Conservation (phyloP, 2,329 filamentous ascomycete genomes). For the Xylaria sp. region DNA sequence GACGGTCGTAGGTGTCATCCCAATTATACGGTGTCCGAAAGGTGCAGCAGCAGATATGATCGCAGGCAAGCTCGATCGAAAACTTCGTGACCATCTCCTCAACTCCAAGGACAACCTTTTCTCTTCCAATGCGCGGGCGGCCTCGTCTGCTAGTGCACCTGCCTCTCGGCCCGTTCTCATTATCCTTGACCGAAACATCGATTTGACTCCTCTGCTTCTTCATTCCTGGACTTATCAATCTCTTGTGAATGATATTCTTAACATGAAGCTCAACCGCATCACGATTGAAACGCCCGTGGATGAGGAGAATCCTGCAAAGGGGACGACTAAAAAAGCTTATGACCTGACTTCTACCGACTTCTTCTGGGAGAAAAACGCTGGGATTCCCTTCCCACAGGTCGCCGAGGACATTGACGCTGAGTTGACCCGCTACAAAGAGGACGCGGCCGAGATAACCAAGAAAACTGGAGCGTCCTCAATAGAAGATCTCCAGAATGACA, state of each 20-base stretch:
- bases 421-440: slow-evolving; percentile 91
- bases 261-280: slow-evolving; percentile 88
- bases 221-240: slow-evolving; percentile 86
- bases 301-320: slow-evolving; percentile 73
- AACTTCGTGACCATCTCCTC: slow-evolving; percentile 91
- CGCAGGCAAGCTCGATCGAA: slow-evolving; percentile 89
- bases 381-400: slow-evolving; percentile 89
- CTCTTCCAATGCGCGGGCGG: slow-evolving; percentile 65
- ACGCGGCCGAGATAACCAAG: slow-evolving; percentile 89
- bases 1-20: slow-evolving; percentile 70
- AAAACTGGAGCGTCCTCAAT: slow-evolving; percentile 92
- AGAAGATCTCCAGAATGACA: slow-evolving; percentile 90
- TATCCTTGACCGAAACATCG: slow-evolving; percentile 92
- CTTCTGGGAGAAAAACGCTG: slow-evolving; percentile 94
- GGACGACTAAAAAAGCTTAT: slow-evolving; percentile 83
- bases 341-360: slow-evolving; percentile 90
- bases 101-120: slow-evolving; percentile 99
- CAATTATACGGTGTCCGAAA: slow-evolving; percentile 92
- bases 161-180: slow-evolving; percentile 85
- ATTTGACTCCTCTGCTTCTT: slow-evolving; percentile 97
- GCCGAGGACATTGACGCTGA: slow-evolving; percentile 96
- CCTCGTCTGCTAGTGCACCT: slow-evolving; percentile 61
- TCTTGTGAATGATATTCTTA: slow-evolving; percentile 69
- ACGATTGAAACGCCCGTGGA: slow-evolving; percentile 85
- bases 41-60: slow-evolving; percentile 93